phyloP scores from a whole-genome alignment of 768 basidiomycete genomes.

The Amyloporia xantha region DNA sequence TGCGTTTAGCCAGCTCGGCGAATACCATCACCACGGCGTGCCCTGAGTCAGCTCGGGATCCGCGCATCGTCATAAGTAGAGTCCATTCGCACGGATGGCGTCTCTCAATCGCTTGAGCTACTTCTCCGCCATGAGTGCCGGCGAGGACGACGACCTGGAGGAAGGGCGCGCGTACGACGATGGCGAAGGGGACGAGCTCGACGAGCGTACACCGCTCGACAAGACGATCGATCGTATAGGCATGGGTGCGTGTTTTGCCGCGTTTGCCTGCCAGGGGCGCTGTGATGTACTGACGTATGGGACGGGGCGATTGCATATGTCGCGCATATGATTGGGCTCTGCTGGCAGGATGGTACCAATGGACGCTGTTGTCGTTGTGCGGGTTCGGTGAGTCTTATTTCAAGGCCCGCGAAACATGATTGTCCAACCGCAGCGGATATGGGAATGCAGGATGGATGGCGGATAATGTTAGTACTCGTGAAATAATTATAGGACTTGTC shows the following conservation, averaged over 20 bases:
- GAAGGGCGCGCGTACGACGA: slow-evolving; percentile 16
- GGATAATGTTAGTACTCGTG: slow-evolving; percentile 61
- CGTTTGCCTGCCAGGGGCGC: background rate
- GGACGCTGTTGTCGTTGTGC: slow-evolving; percentile 76
- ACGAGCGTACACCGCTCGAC: slow-evolving; percentile 49
- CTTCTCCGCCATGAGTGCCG: slow-evolving; percentile 19
- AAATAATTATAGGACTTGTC: slow-evolving; percentile 4
- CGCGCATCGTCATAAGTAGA: background rate
- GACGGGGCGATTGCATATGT: background rate
- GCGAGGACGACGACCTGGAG: slow-evolving; percentile 11
- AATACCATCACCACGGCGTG: background rate
- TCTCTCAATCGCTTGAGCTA: slow-evolving; percentile 37
- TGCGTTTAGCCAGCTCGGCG: background rate
- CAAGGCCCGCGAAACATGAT: background rate
- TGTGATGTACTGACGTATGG: background rate
- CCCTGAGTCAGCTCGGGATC: background rate
- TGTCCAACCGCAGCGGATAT: no score
- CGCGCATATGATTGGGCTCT: background rate
- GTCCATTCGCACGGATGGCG: slow-evolving; percentile 10
- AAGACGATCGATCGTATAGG: slow-evolving; percentile 87
- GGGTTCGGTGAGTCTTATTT: slow-evolving; percentile 67
- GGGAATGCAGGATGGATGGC: slow-evolving; percentile 88
- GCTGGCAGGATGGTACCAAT: slow-evolving; percentile 64
- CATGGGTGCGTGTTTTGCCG: slow-evolving; percentile 53
- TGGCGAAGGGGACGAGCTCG: slow-evolving; percentile 20